These are phyloP conservation scores for Populus trichocarpa DNA, from an alignment of 441 rosid genomes.

Conservation along the genomic window DNA sequence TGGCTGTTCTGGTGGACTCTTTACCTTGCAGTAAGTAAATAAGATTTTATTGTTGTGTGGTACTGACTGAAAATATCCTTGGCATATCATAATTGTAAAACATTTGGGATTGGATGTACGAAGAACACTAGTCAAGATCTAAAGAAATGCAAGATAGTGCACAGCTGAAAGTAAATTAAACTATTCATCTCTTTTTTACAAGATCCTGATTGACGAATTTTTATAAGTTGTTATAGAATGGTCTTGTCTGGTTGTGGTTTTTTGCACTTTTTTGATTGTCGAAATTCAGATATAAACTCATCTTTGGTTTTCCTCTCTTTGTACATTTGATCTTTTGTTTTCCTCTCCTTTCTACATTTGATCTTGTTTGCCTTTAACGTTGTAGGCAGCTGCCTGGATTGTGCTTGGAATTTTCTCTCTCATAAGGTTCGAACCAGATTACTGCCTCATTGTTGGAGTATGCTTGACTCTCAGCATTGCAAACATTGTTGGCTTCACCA, in stretches of 20 bases:
- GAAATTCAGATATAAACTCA: not conserved
- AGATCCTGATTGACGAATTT: not conserved
- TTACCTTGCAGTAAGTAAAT: conserved; percentile 73
- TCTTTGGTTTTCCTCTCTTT: not conserved
- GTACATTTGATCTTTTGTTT: not conserved
- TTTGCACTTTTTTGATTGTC: not conserved
- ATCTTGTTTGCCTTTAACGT: conserved; percentile 6
- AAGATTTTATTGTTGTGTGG: not conserved
- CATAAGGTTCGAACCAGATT: conserved; percentile 92
- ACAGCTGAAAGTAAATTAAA: not conserved
- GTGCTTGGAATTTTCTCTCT: conserved; percentile 90
- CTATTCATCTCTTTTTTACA: not conserved
- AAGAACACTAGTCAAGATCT: not conserved
- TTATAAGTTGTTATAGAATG: not conserved
- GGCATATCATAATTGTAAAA: not conserved
- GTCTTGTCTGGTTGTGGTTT: not conserved
- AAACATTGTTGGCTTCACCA: conserved; percentile 94
- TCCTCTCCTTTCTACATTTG: not conserved
- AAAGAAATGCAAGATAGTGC: not conserved
- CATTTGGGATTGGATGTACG: not conserved
- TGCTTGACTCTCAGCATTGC: conserved; percentile 88
- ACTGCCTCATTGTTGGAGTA: conserved; percentile 91
- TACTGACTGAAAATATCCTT: not conserved
- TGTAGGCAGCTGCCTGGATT: conserved; percentile 82
- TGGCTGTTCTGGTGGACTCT: conserved; percentile 99